Evolutionary conservation across 306 rosid genomes (phyloP).

Genomic region (Clitoria ternatea): DNA sequence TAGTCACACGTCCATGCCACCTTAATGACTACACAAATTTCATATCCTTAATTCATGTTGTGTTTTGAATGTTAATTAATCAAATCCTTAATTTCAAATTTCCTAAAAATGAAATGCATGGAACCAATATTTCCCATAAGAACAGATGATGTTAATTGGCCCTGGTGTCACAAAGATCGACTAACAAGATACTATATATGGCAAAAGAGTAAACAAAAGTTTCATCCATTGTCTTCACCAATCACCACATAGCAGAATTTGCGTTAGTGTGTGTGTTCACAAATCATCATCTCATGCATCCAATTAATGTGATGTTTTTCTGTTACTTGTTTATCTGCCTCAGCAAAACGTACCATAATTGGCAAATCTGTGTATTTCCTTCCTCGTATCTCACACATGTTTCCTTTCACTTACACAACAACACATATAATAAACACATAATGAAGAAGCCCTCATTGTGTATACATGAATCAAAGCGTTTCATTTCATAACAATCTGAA

Average conservation of each 20-base stretch:
- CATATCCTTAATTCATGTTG: background rate
- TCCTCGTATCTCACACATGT: background rate
- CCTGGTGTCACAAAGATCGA: background rate
- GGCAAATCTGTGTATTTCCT: background rate
- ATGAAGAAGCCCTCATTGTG: background rate
- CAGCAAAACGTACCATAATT: constrained; percentile 9
- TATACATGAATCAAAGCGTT: background rate
- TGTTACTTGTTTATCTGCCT: background rate
- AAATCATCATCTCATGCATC: background rate
- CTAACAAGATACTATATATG: constrained; percentile 20
- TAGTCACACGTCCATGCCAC: too few relatives aligned
- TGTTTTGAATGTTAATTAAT: background rate
- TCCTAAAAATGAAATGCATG: background rate
- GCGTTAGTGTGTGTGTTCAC: constrained; percentile 32
- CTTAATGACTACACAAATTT: background rate
- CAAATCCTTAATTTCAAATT: background rate
- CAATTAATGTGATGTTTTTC: background rate
- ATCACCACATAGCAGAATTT: constrained; percentile 25
- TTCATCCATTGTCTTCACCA: constrained; percentile 19
- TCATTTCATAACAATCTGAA: background rate
- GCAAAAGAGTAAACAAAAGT: background rate
- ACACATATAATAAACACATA: background rate
- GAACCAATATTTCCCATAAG: background rate
- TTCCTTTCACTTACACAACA: background rate
- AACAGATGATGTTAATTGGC: background rate